Evolutionary conservation across 306 rosid genomes (phyloP).

Genomic region (Trifolium fragiferum): DNA sequence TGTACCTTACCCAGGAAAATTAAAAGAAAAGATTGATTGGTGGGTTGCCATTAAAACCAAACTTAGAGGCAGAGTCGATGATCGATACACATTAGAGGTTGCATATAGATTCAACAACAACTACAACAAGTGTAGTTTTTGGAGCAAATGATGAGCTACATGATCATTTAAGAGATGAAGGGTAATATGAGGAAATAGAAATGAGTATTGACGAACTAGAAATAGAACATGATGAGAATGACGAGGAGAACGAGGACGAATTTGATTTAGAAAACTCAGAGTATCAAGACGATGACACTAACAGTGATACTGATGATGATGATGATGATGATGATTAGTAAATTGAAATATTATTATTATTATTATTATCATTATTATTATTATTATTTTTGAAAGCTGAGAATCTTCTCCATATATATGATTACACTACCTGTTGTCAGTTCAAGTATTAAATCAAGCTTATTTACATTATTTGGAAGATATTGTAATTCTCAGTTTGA

Average conservation of each 20-base stretch:
- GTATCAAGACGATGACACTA: not conserved
- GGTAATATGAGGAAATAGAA: not conserved
- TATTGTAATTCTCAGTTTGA: no score
- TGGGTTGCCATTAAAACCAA: slow-evolving; percentile 1
- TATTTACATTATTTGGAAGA: no score
- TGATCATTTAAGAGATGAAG: not conserved
- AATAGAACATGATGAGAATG: not conserved
- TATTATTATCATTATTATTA: no score
- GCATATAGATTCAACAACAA: not conserved
- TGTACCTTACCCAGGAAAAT: no score
- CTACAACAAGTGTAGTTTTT: not conserved
- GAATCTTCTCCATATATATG: no score
- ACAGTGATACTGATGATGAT: not conserved
- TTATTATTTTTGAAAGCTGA: no score
- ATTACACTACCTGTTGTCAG: no score
- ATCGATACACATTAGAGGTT: slow-evolving; percentile 6
- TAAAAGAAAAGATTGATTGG: no score
- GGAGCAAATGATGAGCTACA: not conserved
- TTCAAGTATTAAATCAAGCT: no score
- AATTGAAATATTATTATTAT: not conserved
- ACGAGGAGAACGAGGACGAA: no score
- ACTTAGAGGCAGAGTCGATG: not conserved
- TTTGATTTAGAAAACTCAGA: not conserved
- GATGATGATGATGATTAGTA: not conserved
- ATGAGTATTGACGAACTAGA: not conserved